Conservation (phyloP, 441 rosid genomes). For the Erysimum cheiri region DNA sequence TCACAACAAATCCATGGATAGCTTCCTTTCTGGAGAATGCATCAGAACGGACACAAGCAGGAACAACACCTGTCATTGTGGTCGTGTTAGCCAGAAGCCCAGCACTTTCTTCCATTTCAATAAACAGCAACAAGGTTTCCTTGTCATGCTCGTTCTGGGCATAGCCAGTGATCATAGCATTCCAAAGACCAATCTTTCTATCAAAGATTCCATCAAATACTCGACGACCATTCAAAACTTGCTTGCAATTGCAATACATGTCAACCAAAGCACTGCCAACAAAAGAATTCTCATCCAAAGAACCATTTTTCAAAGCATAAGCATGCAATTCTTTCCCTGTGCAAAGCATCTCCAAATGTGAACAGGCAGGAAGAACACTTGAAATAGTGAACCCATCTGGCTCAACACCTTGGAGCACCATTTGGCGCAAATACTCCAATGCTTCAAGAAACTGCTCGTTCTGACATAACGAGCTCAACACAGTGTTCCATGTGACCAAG, state of each 20-base stretch:
- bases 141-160: constrained; percentile 72
- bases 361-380: constrained; percentile 87
- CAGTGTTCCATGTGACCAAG: constrained; percentile 86
- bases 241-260: constrained; percentile 84
- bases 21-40: constrained; percentile 64
- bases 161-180: constrained; percentile 93
- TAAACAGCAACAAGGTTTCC: constrained; percentile 69
- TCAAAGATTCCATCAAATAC: constrained; percentile 62
- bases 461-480: constrained; percentile 75
- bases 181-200: constrained; percentile 71
- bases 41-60: constrained; percentile 67
- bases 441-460: constrained; percentile 69
- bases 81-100: constrained; percentile 77
- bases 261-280: constrained; percentile 92
- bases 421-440: constrained; percentile 50
- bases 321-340: constrained; percentile 86
- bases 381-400: constrained; percentile 84
- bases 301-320: constrained; percentile 67
- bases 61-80: constrained; percentile 78
- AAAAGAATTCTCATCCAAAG: constrained; percentile 68
- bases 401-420: constrained; percentile 65
- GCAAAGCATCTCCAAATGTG: constrained; percentile 64
- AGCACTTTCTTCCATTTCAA: constrained; percentile 66
- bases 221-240: constrained; percentile 61
- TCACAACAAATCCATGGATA: constrained; percentile 75